A percentile compares a stretch with the other conserved stretches of the same genome.
These are phyloP conservation scores for Vitis hybrid DNA, from an alignment of 177 flowering plant species.

Conservation along the genomic window DNA sequence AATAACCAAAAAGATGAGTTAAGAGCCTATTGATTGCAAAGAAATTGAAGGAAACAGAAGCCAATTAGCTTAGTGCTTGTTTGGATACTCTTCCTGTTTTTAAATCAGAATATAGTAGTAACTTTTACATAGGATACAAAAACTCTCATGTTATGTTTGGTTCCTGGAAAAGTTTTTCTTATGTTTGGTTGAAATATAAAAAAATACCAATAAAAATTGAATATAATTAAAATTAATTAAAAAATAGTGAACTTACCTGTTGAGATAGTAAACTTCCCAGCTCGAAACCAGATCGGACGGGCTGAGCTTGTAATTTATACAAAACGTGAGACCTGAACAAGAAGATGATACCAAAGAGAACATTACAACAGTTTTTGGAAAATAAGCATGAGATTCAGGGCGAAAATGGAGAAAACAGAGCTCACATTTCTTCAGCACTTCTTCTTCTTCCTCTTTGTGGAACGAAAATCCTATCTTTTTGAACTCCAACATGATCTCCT, in stretches of 20 bases:
- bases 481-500: conserved; percentile 76
- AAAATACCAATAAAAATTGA: no score
- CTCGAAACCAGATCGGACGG: conserved; percentile 86
- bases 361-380: background rate
- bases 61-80: no score
- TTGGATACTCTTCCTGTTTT: no score
- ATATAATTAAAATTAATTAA: no score
- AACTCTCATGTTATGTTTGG: no score
- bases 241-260: conserved; percentile 33
- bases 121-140: no score
- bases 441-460: conserved; percentile 56
- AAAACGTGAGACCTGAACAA: conserved; percentile 70
- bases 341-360: background rate
- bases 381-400: background rate
- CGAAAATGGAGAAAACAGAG: conserved; percentile 5
- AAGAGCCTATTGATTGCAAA: no score
- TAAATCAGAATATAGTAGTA: no score
- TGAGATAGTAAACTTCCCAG: conserved; percentile 89
- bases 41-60: no score
- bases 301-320: conserved; percentile 73
- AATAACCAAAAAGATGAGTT: no score
- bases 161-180: no score
- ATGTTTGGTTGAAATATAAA: no score
- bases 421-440: conserved; percentile 71
- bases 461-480: conserved; percentile 53